Evolutionary conservation across 192 early-diverging fungal genomes (phyloP).

Genomic region (Pilobolus umbonatus): DNA sequence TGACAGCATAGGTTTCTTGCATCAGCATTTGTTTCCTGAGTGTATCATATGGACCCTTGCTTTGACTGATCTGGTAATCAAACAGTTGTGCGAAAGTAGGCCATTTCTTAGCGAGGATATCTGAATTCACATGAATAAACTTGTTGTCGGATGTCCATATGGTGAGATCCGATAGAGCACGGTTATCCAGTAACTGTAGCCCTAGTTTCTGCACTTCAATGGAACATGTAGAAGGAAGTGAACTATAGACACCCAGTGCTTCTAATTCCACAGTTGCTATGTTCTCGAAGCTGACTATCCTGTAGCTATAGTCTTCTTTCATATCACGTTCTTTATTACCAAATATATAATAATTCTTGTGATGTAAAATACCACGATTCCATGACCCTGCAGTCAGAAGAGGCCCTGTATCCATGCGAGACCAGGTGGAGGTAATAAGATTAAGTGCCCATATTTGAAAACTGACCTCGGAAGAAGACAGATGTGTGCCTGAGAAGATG

Average conservation of each 20-base stretch:
- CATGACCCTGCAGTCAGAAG: conserved; percentile 67
- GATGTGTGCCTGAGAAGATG: conserved; percentile 66
- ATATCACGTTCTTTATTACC: conserved; percentile 65
- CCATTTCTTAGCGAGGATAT: conserved; percentile 48
- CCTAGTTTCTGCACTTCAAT: conserved; percentile 51
- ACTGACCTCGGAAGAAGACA: conserved; percentile 57
- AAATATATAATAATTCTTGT: conserved; percentile 65
- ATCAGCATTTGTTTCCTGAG: conserved; percentile 16
- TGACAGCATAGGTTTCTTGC: conserved; percentile 26
- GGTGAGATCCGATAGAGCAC: conserved; percentile 49
- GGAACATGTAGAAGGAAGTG: conserved; percentile 43
- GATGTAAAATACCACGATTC: conserved; percentile 68
- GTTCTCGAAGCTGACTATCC: conserved; percentile 75
- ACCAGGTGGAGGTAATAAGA: conserved; percentile 56
- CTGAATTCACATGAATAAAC: conserved; percentile 49
- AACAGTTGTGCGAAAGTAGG: conserved; percentile 45
- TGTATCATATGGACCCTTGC: not conserved
- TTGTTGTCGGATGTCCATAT: conserved; percentile 46
- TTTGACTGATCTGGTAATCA: not conserved
- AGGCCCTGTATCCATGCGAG: conserved; percentile 60
- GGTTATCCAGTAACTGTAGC: conserved; percentile 48
- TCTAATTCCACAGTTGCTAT: conserved; percentile 64
- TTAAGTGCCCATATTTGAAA: conserved; percentile 73
- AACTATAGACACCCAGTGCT: conserved; percentile 63
- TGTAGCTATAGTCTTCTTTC: conserved; percentile 72